Percentiles rank a stretch among this genome's conserved stretches.
phyloP scores from a whole-genome alignment of 129 eudicot species.

The Flaveria linearis region DNA sequence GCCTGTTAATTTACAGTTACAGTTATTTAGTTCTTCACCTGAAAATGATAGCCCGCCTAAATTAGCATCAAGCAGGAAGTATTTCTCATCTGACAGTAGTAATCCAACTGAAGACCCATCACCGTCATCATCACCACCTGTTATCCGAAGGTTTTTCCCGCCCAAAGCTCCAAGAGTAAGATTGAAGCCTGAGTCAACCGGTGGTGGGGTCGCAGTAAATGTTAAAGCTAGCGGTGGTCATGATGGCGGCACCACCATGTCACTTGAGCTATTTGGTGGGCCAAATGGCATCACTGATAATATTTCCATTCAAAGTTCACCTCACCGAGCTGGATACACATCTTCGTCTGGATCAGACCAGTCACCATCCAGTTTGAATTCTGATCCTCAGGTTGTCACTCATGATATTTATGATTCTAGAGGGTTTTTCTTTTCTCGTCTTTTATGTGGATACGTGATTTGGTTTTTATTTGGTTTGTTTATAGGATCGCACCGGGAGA shows the following conservation, averaged over 20 bases:
- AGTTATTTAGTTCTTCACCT: slow-evolving; percentile 79
- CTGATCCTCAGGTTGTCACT: slow-evolving; percentile 74
- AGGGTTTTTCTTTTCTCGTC: background rate
- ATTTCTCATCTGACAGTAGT: slow-evolving; percentile 80
- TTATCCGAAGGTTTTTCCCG: slow-evolving; percentile 69
- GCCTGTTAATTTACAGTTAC: slow-evolving; percentile 48
- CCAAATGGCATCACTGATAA: slow-evolving; percentile 34
- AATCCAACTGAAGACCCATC: slow-evolving; percentile 69
- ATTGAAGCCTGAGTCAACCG: slow-evolving; percentile 48
- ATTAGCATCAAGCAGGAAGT: slow-evolving; percentile 50
- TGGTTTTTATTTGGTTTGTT: background rate
- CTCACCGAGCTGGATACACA: slow-evolving; percentile 67
- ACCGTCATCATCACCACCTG: slow-evolving; percentile 80
- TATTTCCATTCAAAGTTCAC: slow-evolving; percentile 57
- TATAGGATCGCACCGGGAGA: slow-evolving; percentile 81
- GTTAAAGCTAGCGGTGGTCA: slow-evolving; percentile 35
- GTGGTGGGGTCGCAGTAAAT: slow-evolving; percentile 43
- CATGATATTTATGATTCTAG: background rate
- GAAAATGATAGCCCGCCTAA: slow-evolving; percentile 62
- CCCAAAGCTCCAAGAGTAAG: slow-evolving; percentile 47
- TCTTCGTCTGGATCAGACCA: slow-evolving; percentile 89
- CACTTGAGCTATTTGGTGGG: slow-evolving; percentile 79
- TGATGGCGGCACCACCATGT: slow-evolving; percentile 19
- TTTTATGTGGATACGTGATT: background rate
- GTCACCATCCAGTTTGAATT: slow-evolving; percentile 75